Evolutionary conservation across 2,329 filamentous ascomycete species (phyloP), one percentile per base, ranked within the genome.

Genomic region (Tolypocladium tropicale): DNA sequence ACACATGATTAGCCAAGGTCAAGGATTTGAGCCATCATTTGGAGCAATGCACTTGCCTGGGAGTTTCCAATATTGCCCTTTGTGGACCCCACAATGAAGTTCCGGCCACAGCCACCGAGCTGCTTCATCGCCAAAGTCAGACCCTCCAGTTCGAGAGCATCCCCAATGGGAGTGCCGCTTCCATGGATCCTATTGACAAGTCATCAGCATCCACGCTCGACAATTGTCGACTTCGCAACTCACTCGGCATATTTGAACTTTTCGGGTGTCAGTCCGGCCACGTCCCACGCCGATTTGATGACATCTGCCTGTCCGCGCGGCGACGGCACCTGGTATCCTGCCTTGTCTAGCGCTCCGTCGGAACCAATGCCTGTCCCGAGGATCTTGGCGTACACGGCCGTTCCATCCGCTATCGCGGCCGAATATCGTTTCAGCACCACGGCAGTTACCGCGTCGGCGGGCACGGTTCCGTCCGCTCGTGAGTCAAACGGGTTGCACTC

Each of bases 11-110:
- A 52, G 48, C 12, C n/a, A 10, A 21, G 10, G 4, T 21, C 14
- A n/a, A n/a, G n/a, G n/a, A 7, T 37, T 14, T 30, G n/a, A 51
- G 32, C 12, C 18, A 32, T 2, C 2, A 33, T 52, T 23, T 10
- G 6, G 0, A 11, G 21, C 6, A n/a, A 46, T 32, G 41, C 11
- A 46, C 52, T 6, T 41, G 28, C 54, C 50, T 56, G 55, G 30
- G 56, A 52, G 46, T 59, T 59, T 11, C 58, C 58, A 51, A 59
- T 53, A 36, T 56, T 59, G 18, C 58, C 58, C 36, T 59, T 59
- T 7, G 51, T 53, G 3, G 58, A 58, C 3, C 58, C 58, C 5
- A 59, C 58, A 7, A 41, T 52, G 28, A 58, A 54, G 2, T 25
- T 41, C n/a, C 33, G 32, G n/a, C 23, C 25, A 7, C 23, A 11